Evolutionary conservation across 805 yeast genomes (phyloP).

Genomic region (Monosporozyma yasuniensis): DNA sequence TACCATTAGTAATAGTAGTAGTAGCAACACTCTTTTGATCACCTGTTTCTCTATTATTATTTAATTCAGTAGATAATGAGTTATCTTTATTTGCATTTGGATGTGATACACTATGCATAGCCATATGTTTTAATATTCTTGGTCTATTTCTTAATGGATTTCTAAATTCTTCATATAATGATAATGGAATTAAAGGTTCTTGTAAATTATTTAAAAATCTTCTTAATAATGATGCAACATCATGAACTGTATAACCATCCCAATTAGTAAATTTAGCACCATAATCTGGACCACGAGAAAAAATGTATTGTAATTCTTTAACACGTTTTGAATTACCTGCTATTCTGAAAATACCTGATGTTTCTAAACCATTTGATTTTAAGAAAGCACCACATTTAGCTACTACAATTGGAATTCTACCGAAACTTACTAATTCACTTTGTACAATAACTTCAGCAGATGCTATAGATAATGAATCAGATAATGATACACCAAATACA

Average conservation of each 20-base stretch:
- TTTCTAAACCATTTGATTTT: constrained; percentile 65
- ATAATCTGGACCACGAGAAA: constrained; percentile 81
- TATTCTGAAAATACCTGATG: constrained; percentile 88
- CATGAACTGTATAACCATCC: constrained; percentile 94
- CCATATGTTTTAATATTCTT: constrained; percentile 56
- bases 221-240: constrained; percentile 85
- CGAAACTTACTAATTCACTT: constrained; percentile 66
- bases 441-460: constrained; percentile 52
- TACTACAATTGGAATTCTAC: constrained; percentile 85
- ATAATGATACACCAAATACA: constrained; percentile 76
- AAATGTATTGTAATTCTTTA: constrained; percentile 72
- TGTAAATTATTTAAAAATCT: constrained; percentile 80
- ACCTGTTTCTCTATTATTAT: not conserved
- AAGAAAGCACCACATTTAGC: constrained; percentile 88
- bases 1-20: not conserved
- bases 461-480: constrained; percentile 58
- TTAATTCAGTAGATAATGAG: constrained; percentile 2
- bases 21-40: not conserved
- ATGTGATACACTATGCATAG: constrained; percentile 34
- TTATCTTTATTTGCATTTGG: constrained; percentile 29
- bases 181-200: constrained; percentile 82
- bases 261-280: constrained; percentile 74
- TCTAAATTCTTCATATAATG: constrained; percentile 67
- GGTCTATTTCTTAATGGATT: constrained; percentile 62
- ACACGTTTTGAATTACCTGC: constrained; percentile 88